Evolutionary conservation across 83 land plant species (phyloP).

Genomic region (Larix sibirica): DNA sequence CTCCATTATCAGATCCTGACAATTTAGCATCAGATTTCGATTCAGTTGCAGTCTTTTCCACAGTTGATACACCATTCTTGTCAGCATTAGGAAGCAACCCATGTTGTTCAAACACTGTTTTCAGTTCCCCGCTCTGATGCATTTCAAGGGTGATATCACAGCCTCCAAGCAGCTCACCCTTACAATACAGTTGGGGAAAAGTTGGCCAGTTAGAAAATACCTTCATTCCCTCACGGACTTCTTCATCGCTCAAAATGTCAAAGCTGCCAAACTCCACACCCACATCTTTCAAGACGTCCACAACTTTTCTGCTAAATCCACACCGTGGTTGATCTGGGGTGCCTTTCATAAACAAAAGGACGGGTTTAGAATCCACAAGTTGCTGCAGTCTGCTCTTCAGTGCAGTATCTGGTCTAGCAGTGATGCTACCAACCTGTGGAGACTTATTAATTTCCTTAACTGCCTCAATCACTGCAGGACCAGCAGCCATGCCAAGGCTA

Average conservation of each 20-base stretch:
- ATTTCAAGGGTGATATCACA: conserved; percentile 76
- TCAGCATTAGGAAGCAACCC: conserved; percentile 22
- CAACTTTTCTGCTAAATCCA: conserved; percentile 81
- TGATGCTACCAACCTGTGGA: conserved; percentile 9
- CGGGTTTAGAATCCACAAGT: conserved; percentile 57
- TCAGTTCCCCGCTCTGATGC: conserved; percentile 81
- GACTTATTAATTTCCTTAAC: conserved; percentile 54
- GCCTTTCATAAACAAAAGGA: conserved; percentile 81
- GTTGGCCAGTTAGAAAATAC: conserved; percentile 88
- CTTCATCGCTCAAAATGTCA: conserved; percentile 68
- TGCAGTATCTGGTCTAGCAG: conserved; percentile 20
- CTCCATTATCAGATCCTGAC: conserved; percentile 19
- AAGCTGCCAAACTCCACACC: conserved; percentile 76
- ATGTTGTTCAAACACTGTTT: conserved; percentile 59
- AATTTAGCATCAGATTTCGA: background rate
- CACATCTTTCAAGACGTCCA: conserved; percentile 61
- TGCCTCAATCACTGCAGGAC: conserved; percentile 51
- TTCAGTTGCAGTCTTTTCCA: conserved; percentile 2
- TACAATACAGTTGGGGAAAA: conserved; percentile 83
- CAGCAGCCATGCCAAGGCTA: conserved; percentile 78
- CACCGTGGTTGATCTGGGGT: conserved; percentile 68
- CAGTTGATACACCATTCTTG: conserved; percentile 1
- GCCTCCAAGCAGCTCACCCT: conserved; percentile 86
- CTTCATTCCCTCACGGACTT: conserved; percentile 86
- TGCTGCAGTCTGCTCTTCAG: conserved; percentile 42